Evolutionary conservation across 75 land plant species (phyloP), one percentile per base, ranked within the genome.

Genomic region (Selaginella tamariscina): DNA sequence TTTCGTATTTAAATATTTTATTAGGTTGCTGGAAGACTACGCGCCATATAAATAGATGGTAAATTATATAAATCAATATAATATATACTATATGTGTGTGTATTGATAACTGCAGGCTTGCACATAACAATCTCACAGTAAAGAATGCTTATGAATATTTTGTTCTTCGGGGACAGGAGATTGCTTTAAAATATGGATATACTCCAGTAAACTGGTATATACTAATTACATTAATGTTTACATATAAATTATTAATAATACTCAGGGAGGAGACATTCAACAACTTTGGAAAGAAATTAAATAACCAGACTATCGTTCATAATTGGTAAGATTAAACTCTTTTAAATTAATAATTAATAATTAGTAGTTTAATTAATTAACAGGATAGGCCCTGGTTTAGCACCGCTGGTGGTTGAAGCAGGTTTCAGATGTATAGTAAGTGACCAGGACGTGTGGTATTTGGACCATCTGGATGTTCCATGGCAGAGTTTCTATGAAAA

Each of bases 181-280:
- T 92, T 60, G 97, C 97, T 56, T 67, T 82, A 29, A 68, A 72
- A 32, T 72, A 74, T 64, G 82, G 78, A 26, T 86, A 86, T 84
- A 75, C 74, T n/a, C 97, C 97, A 33, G 97, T 92, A 2, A 92
- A 92, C 71, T 92, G 97, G 97, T 92, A 78, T 5, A 39, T 39
- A 5, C 49, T 39, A 39, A 39, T 5, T 5, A 15, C 5, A 5
- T 39, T 39, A 5, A 5, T 39, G 49, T 39, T 39, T 39, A 39
- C 15, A 39, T 5, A 39, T 5, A 5, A 5, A 15, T 5, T 15
- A 39, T 5, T 39, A 39, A 39, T 15, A 39, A 39, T 59, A 5
- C 62, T n/a, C 62, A 59, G 62, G 62, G 62, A 59, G 23, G 62
- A 59, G 62, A 59, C 62, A 8, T 59, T 59, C 21, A 27, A 59